Percentiles rank a stretch among this genome's conserved stretches.
Conservation (phyloP, 345 rosid species). For the Eutrema japonicum region DNA sequence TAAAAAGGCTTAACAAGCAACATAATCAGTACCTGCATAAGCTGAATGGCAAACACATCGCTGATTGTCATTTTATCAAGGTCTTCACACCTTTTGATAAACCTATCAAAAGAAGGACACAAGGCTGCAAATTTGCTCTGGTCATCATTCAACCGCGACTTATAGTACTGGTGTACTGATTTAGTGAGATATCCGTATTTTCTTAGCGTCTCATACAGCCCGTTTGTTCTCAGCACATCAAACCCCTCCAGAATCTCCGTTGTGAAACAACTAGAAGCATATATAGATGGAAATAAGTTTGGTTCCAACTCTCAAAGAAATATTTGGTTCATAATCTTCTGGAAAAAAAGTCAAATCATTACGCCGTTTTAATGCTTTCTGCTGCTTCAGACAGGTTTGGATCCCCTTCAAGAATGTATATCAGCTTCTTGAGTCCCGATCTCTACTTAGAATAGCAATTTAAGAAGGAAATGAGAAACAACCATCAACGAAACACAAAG, state of each 20-base stretch:
- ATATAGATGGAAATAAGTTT: conserved; percentile 14
- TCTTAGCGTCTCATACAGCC: conserved; percentile 75
- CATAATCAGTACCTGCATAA: conserved; percentile 74
- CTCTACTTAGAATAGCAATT: conserved; percentile 50
- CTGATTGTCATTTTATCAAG: conserved; percentile 77
- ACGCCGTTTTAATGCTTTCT: conserved; percentile 93
- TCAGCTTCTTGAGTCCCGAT: conserved; percentile 84
- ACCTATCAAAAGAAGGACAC: conserved; percentile 65
- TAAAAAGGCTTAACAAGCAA: neutral
- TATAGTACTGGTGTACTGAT: conserved; percentile 64
- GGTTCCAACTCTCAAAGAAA: neutral
- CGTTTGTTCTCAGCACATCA: conserved; percentile 76
- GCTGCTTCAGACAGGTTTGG: conserved; percentile 79
- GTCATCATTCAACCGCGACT: conserved; percentile 43
- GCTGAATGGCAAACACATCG: conserved; percentile 84
- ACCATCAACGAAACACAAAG: neutral
- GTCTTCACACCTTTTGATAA: conserved; percentile 69
- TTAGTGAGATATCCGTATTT: conserved; percentile 75
- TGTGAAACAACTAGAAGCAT: conserved; percentile 73
- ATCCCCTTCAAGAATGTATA: conserved; percentile 92
- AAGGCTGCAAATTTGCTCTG: conserved; percentile 39
- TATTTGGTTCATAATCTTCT: neutral
- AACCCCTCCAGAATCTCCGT: conserved; percentile 95
- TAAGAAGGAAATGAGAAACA: conserved; percentile 23
- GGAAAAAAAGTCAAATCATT: conserved; percentile 40